Conservation (phyloP, 345 rosid species). For the Eucalyptus camaldulensis region DNA sequence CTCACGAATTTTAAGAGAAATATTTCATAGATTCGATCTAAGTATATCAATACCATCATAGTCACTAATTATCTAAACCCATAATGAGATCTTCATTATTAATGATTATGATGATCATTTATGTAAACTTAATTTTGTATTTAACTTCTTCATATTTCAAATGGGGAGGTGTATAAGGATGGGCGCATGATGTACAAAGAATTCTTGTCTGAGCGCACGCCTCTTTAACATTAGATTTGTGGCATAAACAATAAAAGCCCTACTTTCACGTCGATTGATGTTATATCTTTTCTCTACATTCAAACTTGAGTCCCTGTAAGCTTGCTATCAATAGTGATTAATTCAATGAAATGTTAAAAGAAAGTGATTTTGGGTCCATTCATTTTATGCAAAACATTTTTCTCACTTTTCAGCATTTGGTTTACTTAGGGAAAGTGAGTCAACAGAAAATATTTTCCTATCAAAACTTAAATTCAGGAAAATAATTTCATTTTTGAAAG, state of each 20-base stretch:
- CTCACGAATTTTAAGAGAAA: background rate
- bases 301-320: background rate
- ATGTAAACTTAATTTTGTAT: background rate
- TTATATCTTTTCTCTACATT: background rate
- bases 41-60: background rate
- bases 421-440: rapidly evolving
- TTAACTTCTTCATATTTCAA: background rate
- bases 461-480: background rate
- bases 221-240: background rate
- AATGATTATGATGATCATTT: rapidly evolving
- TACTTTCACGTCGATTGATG: background rate
- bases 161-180: background rate
- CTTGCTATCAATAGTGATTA: background rate
- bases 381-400: no score
- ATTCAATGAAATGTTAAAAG: background rate
- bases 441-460: no score
- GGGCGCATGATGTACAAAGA: background rate
- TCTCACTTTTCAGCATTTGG: rapidly evolving
- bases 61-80: rapidly evolving
- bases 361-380: background rate
- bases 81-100: background rate
- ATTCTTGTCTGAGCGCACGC: rapidly evolving
- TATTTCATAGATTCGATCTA: background rate
- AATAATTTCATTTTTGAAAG: no score
- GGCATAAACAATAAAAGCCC: background rate